phyloP scores from a whole-genome alignment of 225 moss, liverwort and hornwort genomes.

The Pleurozium schreberi region DNA sequence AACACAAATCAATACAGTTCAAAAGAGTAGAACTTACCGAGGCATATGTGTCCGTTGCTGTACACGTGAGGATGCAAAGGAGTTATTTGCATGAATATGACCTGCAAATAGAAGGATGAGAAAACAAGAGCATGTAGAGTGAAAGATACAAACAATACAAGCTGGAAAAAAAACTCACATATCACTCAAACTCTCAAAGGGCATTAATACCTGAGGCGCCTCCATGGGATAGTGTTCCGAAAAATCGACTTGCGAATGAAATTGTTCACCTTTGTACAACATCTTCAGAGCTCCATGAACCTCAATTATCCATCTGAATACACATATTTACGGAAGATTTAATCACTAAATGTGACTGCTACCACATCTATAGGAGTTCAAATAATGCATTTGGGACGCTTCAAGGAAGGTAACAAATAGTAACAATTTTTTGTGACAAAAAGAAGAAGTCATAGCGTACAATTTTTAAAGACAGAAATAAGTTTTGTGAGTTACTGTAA shows the following conservation, averaged over 20 bases:
- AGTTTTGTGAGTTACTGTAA: background rate
- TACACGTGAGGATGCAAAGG: conserved; percentile 97
- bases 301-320: conserved; percentile 94
- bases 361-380: background rate
- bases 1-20: background rate
- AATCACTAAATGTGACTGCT: background rate
- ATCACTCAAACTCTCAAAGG: background rate
- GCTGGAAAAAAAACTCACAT: background rate
- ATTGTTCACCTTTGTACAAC: conserved; percentile 80
- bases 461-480: background rate
- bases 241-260: conserved; percentile 96
- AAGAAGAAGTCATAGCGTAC: background rate
- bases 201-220: conserved; percentile 72
- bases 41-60: conserved; percentile 99
- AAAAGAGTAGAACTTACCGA: conserved; percentile 35
- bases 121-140: background rate
- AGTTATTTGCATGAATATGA: conserved; percentile 90
- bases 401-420: background rate
- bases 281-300: conserved; percentile 86
- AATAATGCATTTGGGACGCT: background rate
- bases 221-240: conserved; percentile 99
- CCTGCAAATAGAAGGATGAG: conserved; percentile 28
- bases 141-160: background rate
- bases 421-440: background rate
- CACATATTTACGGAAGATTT: background rate